Conservation (phyloP, 1,284 basidiomycete genomes). For the Moniliophthora roreri region DNA sequence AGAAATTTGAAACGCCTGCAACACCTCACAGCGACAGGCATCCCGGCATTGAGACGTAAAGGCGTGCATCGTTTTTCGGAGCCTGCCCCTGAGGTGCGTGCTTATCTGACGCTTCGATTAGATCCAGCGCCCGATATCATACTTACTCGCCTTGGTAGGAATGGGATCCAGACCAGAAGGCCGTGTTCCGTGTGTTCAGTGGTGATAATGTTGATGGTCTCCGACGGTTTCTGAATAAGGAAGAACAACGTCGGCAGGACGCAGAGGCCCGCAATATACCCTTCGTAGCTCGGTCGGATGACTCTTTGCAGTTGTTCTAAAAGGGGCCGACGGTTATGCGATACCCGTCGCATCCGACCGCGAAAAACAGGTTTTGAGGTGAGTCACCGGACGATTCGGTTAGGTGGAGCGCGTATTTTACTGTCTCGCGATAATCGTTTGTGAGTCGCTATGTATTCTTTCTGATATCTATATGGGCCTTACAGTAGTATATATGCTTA, state of each 20-base stretch:
- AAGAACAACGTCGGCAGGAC: conserved; percentile 52
- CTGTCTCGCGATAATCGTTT: too few relatives aligned
- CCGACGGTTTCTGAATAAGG: conserved; percentile 65
- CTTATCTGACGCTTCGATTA: conserved; percentile 1
- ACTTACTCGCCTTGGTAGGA: conserved; percentile 32
- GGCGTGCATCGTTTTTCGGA: conserved; percentile 85
- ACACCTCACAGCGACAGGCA: conserved; percentile 82
- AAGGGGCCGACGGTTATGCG: not conserved
- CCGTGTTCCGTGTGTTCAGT: conserved; percentile 83
- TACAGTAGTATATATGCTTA: too few relatives aligned
- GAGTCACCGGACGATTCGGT: too few relatives aligned
- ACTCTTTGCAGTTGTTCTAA: conserved; percentile 58
- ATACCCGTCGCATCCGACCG: not conserved
- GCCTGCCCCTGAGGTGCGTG: conserved; percentile 62
- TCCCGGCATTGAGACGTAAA: conserved; percentile 71
- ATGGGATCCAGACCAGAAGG: conserved; percentile 59
- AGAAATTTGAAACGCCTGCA: conserved; percentile 64
- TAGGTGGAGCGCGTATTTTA: too few relatives aligned
- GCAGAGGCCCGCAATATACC: conserved; percentile 58
- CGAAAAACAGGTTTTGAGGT: too few relatives aligned
- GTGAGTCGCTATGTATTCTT: too few relatives aligned
- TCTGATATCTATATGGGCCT: too few relatives aligned
- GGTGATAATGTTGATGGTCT: conserved; percentile 70
- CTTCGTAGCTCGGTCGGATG: conserved; percentile 58
- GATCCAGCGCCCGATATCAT: conserved; percentile 13